Evolutionary conservation across 139 green algal genomes (phyloP).

Genomic region (Coelastrella sp.): DNA sequence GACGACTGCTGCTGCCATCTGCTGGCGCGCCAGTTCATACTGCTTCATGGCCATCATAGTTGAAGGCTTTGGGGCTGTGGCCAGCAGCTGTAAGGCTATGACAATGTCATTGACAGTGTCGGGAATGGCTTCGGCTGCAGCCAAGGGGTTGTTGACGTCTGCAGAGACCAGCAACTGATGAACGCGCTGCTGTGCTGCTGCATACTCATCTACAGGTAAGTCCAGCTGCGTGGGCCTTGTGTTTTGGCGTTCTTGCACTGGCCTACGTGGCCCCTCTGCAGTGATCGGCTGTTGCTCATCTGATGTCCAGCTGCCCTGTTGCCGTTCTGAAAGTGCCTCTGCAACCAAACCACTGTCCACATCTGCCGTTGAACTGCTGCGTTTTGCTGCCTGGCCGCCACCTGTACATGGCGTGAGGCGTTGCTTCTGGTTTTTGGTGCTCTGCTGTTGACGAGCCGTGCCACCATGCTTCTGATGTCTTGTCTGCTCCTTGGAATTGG

Average conservation of each 20-base stretch:
- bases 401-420: too few relatives aligned
- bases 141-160: background rate
- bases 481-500: too few relatives aligned
- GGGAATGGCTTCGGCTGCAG: background rate
- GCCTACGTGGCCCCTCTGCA: background rate
- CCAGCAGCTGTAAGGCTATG: constrained; percentile 5
- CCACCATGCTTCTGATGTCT: too few relatives aligned
- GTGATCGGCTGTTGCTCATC: background rate
- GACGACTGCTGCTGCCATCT: constrained; percentile 1
- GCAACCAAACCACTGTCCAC: background rate
- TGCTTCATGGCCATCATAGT: background rate
- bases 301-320: background rate
- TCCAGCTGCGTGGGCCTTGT: background rate
- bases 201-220: background rate
- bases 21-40: background rate
- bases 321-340: background rate
- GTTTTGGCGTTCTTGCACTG: background rate
- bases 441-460: too few relatives aligned
- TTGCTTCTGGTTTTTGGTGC: too few relatives aligned
- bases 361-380: too few relatives aligned
- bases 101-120: constrained; percentile 6
- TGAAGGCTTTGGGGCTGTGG: background rate
- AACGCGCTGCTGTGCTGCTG: background rate
- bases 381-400: too few relatives aligned
- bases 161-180: background rate